Conservation (phyloP, 768 basidiomycete species). For the Xerocomus potaroensis region DNA sequence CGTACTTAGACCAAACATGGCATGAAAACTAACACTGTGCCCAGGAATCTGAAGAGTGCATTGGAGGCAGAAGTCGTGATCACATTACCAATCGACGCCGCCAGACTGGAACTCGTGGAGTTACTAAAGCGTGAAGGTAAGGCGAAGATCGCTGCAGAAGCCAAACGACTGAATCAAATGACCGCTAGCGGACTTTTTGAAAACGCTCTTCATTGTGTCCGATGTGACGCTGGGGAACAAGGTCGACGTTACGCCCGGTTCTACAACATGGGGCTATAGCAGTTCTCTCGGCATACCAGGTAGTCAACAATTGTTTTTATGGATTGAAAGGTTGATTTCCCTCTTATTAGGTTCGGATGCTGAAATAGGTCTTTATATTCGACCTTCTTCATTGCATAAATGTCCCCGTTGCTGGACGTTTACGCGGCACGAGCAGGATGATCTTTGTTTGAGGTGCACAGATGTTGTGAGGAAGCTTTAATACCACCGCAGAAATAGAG, state of each 20-base stretch:
- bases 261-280: slow-evolving; percentile 48
- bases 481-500: too few relatives aligned
- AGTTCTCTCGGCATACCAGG: slow-evolving; percentile 43
- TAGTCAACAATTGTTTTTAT: slow-evolving; percentile 26
- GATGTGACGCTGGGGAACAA: slow-evolving; percentile 52
- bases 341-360: slow-evolving; percentile 9
- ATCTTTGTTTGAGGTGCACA: slow-evolving; percentile 65
- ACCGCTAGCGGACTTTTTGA: slow-evolving; percentile 54
- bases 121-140: slow-evolving; percentile 43
- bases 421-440: slow-evolving; percentile 46
- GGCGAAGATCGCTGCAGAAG: background rate
- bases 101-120: slow-evolving; percentile 30
- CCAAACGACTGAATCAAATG: background rate
- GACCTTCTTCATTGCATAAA: slow-evolving; percentile 58
- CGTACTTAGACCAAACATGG: slow-evolving; percentile 12
- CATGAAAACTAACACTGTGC: slow-evolving; percentile 1
- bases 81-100: slow-evolving; percentile 40
- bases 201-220: slow-evolving; percentile 79
- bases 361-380: slow-evolving; percentile 47
- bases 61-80: slow-evolving; percentile 74
- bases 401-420: slow-evolving; percentile 93
- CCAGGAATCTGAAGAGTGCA: slow-evolving; percentile 68
- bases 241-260: slow-evolving; percentile 35
- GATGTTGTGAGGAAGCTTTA: slow-evolving; percentile 15
- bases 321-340: background rate